Evolutionary conservation across 306 rosid genomes (phyloP).

Genomic region (Ochetophila trinervis): DNA sequence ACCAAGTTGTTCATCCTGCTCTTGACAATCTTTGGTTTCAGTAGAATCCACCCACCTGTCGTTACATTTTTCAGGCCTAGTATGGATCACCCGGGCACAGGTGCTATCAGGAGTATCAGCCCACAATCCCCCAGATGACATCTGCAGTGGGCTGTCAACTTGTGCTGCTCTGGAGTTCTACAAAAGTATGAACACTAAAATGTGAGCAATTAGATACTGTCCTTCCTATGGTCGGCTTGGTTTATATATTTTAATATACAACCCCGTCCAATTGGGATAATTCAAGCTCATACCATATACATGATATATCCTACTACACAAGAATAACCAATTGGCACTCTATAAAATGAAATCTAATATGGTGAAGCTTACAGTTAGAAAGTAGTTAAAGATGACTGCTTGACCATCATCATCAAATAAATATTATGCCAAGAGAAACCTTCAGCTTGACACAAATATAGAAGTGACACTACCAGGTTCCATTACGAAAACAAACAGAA

Average conservation of each 20-base stretch:
- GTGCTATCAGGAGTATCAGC: slow-evolving; percentile 52
- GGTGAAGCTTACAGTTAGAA: neutral
- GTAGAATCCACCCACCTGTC: slow-evolving; percentile 34
- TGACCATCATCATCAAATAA: neutral
- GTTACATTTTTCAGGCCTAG: slow-evolving; percentile 39
- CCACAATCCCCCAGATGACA: slow-evolving; percentile 34
- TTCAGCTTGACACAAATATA: neutral
- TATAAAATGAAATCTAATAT: neutral
- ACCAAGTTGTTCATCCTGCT: slow-evolving; percentile 44
- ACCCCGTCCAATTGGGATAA: neutral
- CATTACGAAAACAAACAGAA: neutral
- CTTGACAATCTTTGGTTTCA: slow-evolving; percentile 40
- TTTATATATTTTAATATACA: neutral
- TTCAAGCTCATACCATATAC: neutral
- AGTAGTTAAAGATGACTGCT: slow-evolving; percentile 4
- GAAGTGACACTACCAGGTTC: neutral
- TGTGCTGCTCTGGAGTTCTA: slow-evolving; percentile 52
- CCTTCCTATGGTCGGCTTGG: neutral
- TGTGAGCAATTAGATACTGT: neutral
- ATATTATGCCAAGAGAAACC: neutral
- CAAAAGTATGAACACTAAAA: slow-evolving; percentile 17
- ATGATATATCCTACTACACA: neutral
- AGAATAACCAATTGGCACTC: slow-evolving; percentile 6
- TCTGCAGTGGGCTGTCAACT: slow-evolving; percentile 40
- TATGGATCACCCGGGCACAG: slow-evolving; percentile 46